Base-by-base conservation (phyloP, 2,329 filamentous ascomycete genomes). In the Paramyrothecium sp. region DNA sequence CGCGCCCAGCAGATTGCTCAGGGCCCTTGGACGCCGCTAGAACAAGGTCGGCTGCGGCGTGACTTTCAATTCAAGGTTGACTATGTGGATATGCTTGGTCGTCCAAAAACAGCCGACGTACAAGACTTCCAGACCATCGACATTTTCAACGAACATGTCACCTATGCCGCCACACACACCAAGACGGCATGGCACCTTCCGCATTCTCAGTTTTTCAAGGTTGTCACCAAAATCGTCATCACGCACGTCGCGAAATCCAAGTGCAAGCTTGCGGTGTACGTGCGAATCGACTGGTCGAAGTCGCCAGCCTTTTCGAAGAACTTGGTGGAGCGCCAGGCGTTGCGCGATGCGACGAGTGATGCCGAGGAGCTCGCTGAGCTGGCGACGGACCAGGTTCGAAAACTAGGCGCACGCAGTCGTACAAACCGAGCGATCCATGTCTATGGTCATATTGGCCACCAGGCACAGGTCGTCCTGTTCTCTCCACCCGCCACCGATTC, bases 171-270 rank as follows among this genome's bases (percentile, higher is more conserved):
- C 49, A 83, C 81, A 11, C 82, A 88, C 62, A 77, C 77, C 68
- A 86, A 83, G 70, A 87, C 82, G 19, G 81, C 85, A 8, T 96
- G 92, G 91, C 92, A 97, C 76, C 81, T 98, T 41, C 95, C 95
- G 13, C 88, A 92, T 69, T 86, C 89, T 54, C 81, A 86, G 52
- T 84, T 86, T 54, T 96, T 98, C 75, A 88, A 89, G 65, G 79
- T 97, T 21, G 85, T 96, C 57, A 94, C 87, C 63, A 97, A 97
- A 74, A 87, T 97, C 61, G 92, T 97, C 61, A 95, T 99, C 61
- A 97, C 95, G 2, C 92, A 98, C 68, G 83, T 94, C 59, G 88
- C 92, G 54, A 98, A 98, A 75, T 92, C 91, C 13, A 92, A 89
- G 71, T 96, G 92, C 73, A 97, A 95, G 75, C 84, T 99, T 56